Conservation (phyloP, 2,329 filamentous ascomycete species). For the Aspergillus tanneri region DNA sequence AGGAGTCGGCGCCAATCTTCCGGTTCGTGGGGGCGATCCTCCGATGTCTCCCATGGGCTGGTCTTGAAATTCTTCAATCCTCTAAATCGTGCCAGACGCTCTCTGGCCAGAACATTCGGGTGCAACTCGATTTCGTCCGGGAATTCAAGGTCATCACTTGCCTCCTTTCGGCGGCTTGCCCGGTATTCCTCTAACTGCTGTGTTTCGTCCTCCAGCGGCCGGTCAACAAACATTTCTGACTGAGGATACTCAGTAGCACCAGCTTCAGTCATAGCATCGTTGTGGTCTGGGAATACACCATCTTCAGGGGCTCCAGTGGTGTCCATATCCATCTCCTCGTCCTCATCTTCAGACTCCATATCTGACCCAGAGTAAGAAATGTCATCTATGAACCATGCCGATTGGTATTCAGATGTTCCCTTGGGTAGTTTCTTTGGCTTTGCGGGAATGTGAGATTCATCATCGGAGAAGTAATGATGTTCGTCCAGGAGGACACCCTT, state of each 20-base stretch:
- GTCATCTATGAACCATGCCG: conserved; percentile 86
- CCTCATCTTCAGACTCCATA: conserved; percentile 69
- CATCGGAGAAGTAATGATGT: conserved; percentile 96
- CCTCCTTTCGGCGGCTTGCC: conserved; percentile 72
- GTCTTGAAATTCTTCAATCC: conserved; percentile 88
- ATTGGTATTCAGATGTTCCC: conserved; percentile 91
- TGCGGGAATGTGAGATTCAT: conserved; percentile 62
- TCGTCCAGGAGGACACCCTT: conserved; percentile 94
- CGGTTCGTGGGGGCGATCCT: conserved; percentile 83
- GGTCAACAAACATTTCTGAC: conserved; percentile 86
- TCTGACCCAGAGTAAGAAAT: conserved; percentile 85
- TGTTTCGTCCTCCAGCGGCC: conserved; percentile 77
- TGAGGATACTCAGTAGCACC: conserved; percentile 87
- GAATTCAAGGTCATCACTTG: conserved; percentile 88
- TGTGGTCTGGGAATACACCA: conserved; percentile 61
- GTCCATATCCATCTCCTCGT: conserved; percentile 54
- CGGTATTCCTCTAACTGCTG: conserved; percentile 80
- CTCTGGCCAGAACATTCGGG: conserved; percentile 79
- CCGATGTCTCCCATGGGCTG: conserved; percentile 83
- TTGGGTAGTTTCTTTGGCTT: conserved; percentile 75
- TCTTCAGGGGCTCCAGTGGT: conserved; percentile 72
- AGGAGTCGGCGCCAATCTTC: conserved; percentile 85
- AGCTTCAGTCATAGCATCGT: conserved; percentile 67
- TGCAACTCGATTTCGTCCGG: conserved; percentile 95
- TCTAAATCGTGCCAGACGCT: conserved; percentile 81